Evolutionary conservation across 352 stramenopile genomes (phyloP).

Genomic region (Pythium insidiosum): DNA sequence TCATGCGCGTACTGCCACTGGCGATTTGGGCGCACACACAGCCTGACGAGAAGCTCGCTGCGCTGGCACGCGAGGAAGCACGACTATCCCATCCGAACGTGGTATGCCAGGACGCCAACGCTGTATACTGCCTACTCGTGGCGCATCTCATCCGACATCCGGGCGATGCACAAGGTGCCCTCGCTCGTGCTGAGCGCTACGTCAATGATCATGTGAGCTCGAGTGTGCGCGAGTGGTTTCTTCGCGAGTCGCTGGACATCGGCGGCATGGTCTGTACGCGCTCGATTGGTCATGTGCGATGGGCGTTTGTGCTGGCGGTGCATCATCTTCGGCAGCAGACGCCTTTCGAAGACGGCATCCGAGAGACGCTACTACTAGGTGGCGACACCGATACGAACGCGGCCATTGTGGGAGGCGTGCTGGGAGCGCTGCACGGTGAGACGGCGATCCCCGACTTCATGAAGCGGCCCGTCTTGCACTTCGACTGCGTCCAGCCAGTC

Average conservation of each 20-base stretch:
- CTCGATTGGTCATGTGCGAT: constrained; percentile 34
- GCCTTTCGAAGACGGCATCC: constrained; percentile 34
- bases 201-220: constrained; percentile 19
- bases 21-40: constrained; percentile 27
- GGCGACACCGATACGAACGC: constrained; percentile 59
- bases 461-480: constrained; percentile 27
- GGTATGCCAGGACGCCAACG: constrained; percentile 53
- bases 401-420: constrained; percentile 38
- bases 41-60: constrained; percentile 18
- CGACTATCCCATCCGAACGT: constrained; percentile 39
- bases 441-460: constrained; percentile 32
- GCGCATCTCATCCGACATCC: constrained; percentile 32
- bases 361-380: constrained; percentile 37
- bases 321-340: constrained; percentile 32
- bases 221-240: constrained; percentile 29
- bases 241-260: constrained; percentile 33
- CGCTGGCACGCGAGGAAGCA: constrained; percentile 25
- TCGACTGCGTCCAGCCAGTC: too few relatives aligned
- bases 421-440: constrained; percentile 40
- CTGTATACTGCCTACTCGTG: constrained; percentile 44
- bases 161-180: constrained; percentile 23
- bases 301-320: constrained; percentile 38
- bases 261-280: constrained; percentile 21
- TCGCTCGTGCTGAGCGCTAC: constrained; percentile 25
- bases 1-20: constrained; percentile 43